Percentiles rank a stretch among this genome's conserved stretches.
phyloP scores from a whole-genome alignment of 169 alveolate genomes.

The Plasmodium adleri region DNA sequence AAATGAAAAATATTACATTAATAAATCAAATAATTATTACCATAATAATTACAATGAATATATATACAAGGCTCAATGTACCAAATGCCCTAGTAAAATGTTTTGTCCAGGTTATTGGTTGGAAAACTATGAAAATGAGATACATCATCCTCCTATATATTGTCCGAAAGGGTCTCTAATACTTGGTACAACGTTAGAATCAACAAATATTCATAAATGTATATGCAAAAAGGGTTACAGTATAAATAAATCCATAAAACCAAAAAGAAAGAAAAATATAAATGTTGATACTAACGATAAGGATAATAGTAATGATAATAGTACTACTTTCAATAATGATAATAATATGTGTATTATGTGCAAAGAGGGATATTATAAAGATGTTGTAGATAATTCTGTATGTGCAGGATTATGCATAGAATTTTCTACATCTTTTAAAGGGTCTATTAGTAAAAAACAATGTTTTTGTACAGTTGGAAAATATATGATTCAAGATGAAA shows the following conservation, averaged over 20 bases:
- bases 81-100: conserved; percentile 47
- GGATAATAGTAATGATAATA: conserved; percentile 77
- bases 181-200: conserved; percentile 80
- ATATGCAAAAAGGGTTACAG: conserved; percentile 84
- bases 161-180: conserved; percentile 85
- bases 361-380: conserved; percentile 86
- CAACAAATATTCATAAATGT: conserved; percentile 81
- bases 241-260: conserved; percentile 14
- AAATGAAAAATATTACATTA: too few relatives aligned
- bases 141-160: conserved; percentile 83
- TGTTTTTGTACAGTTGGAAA: conserved; percentile 85
- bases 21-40: not conserved
- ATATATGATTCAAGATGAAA: conserved; percentile 78
- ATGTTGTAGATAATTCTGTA: conserved; percentile 84
- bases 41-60: not conserved
- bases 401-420: conserved; percentile 88
- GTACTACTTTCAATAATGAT: conserved; percentile 19
- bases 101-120: conserved; percentile 72
- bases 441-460: conserved; percentile 83
- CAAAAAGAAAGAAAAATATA: too few relatives aligned
- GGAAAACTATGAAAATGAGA: conserved; percentile 46
- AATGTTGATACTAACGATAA: too few relatives aligned
- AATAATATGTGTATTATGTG: conserved; percentile 78
- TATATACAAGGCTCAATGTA: conserved; percentile 12
- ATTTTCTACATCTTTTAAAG: conserved; percentile 85